Evolutionary conservation across 2,329 filamentous ascomycete species (phyloP).

Genomic region (Talaromyces sp.): DNA sequence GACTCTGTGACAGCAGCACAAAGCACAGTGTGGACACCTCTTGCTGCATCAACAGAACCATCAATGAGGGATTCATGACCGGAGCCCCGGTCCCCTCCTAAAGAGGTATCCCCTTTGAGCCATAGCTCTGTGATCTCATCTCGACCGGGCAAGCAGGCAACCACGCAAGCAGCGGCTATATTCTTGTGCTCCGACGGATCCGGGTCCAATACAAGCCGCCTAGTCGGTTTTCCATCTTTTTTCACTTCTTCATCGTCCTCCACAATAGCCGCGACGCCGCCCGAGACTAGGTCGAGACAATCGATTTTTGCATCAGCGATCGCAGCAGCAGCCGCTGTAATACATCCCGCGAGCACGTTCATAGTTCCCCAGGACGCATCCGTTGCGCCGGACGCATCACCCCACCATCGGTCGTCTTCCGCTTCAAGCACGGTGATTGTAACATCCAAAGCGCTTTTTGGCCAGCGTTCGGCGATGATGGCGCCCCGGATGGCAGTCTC

Average conservation of each 20-base stretch:
- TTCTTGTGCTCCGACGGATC: slow-evolving; percentile 73
- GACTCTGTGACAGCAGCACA: slow-evolving; percentile 58
- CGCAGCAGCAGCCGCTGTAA: slow-evolving; percentile 88
- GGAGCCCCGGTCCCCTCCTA: slow-evolving; percentile 31
- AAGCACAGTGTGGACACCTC: slow-evolving; percentile 55
- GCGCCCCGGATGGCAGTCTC: slow-evolving; percentile 86
- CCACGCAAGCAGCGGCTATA: slow-evolving; percentile 77
- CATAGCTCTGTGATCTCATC: slow-evolving; percentile 94
- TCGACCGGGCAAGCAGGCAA: slow-evolving; percentile 78
- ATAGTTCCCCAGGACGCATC: slow-evolving; percentile 78
- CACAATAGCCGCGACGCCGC: slow-evolving; percentile 81
- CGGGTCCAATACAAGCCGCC: slow-evolving; percentile 64
- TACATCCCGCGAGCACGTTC: slow-evolving; percentile 85
- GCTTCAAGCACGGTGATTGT: slow-evolving; percentile 90
- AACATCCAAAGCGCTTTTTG: slow-evolving; percentile 97
- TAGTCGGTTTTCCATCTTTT: slow-evolving; percentile 12
- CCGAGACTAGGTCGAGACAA: slow-evolving; percentile 83
- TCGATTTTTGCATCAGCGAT: slow-evolving; percentile 94
- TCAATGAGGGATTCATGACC: slow-evolving; percentile 54
- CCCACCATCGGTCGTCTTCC: slow-evolving; percentile 72
- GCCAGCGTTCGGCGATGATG: slow-evolving; percentile 90
- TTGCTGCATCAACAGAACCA: slow-evolving; percentile 58
- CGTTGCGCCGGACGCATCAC: slow-evolving; percentile 44
- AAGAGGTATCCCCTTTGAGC: slow-evolving; percentile 69
- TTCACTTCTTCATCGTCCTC: slow-evolving; percentile 23